Evolutionary conservation across 31 red algal species (phyloP).

Genomic region (Odonthalia washingtoniensis): DNA sequence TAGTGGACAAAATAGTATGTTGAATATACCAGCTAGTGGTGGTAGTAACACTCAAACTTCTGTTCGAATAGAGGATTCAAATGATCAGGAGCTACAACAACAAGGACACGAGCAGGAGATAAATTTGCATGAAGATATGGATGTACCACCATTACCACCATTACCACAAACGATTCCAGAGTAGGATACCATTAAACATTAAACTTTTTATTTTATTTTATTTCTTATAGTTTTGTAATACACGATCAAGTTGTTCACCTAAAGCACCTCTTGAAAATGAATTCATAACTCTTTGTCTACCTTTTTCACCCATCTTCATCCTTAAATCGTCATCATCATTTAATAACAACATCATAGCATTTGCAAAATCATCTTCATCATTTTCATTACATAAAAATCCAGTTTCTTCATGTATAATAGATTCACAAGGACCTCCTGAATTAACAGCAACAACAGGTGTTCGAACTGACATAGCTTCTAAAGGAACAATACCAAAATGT

Average conservation of each 20-base stretch:
- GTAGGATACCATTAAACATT: no score
- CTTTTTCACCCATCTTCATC: constrained; percentile 20
- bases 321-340: constrained; percentile 9
- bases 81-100: no score
- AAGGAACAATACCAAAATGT: constrained; percentile 98
- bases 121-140: no score
- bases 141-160: no score
- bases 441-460: constrained; percentile 83
- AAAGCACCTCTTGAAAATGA: constrained; percentile 31
- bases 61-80: no score
- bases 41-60: no score
- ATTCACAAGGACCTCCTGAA: constrained; percentile 87
- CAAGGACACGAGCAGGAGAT: no score
- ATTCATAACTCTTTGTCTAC: constrained; percentile 14
- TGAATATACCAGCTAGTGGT: no score
- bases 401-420: constrained; percentile 82
- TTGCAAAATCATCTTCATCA: constrained; percentile 62
- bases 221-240: neutral
- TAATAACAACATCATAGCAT: constrained; percentile 55
- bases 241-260: constrained; percentile 24
- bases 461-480: constrained; percentile 93
- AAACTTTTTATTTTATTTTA: constrained; percentile 20
- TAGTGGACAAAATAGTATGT: no score
- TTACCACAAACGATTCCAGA: no score
- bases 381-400: constrained; percentile 74